Evolutionary conservation across 371 early-diverging fungal genomes (phyloP), one percentile per base, ranked within the genome.

Genomic region (Lichtheimia ornata): DNA sequence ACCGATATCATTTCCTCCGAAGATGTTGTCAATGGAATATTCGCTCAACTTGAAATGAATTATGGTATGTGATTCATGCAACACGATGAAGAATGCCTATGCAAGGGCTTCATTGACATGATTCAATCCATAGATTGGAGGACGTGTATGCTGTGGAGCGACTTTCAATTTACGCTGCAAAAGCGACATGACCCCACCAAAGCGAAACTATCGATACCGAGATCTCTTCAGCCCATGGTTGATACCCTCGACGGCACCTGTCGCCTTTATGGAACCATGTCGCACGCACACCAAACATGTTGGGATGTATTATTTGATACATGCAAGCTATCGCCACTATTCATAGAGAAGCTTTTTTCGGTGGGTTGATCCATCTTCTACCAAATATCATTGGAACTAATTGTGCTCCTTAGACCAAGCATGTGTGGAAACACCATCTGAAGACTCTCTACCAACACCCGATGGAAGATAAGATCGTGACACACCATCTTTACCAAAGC

Each of bases 401-500:
- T 11, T 35, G 35, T 35, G 35, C 35, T 35, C 35, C 28, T 35
- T 35, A 35, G 35, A 9, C 35, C 15, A 45, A 66, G 47, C 58
- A 65, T 4, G 52, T 62, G 15, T 73, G 73, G 70, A 63, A 49
- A 42, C 65, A 64, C 18, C 64, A 62, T 42, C 27, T 70, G 13
- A 25, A 64, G n/a, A 47, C 63, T 5, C 45, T 71, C 18, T 71
- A 62, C 58, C 62, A 64, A 14, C 69, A 71, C 45, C 74, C 74
- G 0, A 50, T 53, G 12, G 63, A 68, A 28, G 57, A 59, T 28
- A 52, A 40, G 13, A 44, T 66, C 5, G 41, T 71, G 13, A 41
- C 30, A 5, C 17, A 52, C 3, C 55, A 63, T n/a, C 57, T 76
- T 4, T 20, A 56, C 4, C 50, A 58, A 12, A 58, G 51, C 9